A percentile compares a stretch with the other conserved stretches of the same genome.
Conservation (phyloP, 352 stramenopile genomes). For the Elongisporangium senticosum region DNA sequence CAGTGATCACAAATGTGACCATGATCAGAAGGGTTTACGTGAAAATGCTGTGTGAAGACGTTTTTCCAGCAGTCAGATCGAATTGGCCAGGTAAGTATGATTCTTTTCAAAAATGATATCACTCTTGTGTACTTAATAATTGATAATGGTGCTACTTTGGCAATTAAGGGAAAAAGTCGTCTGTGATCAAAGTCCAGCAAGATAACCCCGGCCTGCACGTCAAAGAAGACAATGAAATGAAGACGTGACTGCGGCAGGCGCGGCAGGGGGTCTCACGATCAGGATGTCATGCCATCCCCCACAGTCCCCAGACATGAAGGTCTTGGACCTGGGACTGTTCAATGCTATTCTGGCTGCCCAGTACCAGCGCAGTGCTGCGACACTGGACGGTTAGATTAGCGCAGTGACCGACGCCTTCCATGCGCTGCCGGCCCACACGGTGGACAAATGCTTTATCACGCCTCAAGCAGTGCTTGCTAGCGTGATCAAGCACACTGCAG, state of each 20-base stretch:
- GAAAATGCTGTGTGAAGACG: slow-evolving; percentile 4
- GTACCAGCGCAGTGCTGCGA: background rate
- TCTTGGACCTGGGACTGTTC: slow-evolving; percentile 1
- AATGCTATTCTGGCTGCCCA: slow-evolving; percentile 1
- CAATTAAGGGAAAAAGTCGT: slow-evolving; percentile 6
- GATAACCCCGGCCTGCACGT: slow-evolving; percentile 9
- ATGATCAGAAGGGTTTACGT: background rate
- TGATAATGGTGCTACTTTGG: background rate
- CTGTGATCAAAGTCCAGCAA: slow-evolving; percentile 8
- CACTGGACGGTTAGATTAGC: background rate
- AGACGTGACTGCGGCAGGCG: no score
- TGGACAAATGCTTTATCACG: slow-evolving; percentile 3
- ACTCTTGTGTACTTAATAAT: slow-evolving; percentile 2
- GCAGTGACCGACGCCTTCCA: background rate
- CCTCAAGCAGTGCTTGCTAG: background rate
- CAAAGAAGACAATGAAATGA: no score
- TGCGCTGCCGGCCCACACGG: background rate
- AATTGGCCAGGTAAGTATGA: slow-evolving; percentile 6
- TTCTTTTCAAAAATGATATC: no score
- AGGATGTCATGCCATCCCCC: no score
- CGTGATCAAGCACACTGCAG: background rate
- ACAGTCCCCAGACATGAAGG: slow-evolving; percentile 1
- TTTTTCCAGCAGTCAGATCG: slow-evolving; percentile 8
- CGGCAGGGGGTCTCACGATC: no score
- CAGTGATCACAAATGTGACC: background rate